Evolutionary conservation across 768 basidiomycete species (phyloP), one percentile per base, ranked within the genome.

Genomic region (Exidia glandulosa): DNA sequence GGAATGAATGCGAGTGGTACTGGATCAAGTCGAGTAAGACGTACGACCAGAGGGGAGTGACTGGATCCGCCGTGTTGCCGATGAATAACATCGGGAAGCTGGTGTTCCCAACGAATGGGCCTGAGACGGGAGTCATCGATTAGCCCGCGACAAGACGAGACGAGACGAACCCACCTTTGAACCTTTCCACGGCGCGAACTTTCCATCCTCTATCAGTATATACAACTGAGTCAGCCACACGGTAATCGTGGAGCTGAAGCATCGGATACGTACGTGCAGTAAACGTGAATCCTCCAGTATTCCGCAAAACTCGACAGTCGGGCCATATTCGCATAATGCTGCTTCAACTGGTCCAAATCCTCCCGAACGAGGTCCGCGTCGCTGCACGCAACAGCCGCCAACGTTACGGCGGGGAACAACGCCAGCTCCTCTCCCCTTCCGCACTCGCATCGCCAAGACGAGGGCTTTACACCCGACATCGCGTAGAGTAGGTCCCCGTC

Each of bases 31-130:
- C 47, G 6, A 14, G 50, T 7, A 27, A 29, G 7, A 29, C 50
- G 19, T 29, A 54, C 50, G 50, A 23, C 50, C 50, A 54, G 50
- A 54, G 50, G 7, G 50, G 50, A 7, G 50, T 54, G 10, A 54
- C 50, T 4, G 50, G 50, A 25, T 54, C 63, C 3, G 72, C 73
- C 9, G 75, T 76, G 60, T 77, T 77, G 0, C 76, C 76, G 36
- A 77, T 69, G 23, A 76, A 55, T 0, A 77, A 67, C 13, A 77
- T 62, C 0, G 76, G 76, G 61, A 70, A 66, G 59, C 75, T 76
- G 14, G 76, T 76, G 52, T 74, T 75, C 32, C 62, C 73, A 14
- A 62, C 59, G 57, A 76, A 71, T 9, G 74, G 73, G 41, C 75
- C 75, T 71, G 60, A 48, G 55, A 63, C 58, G 2, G 52, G 34